Evolutionary conservation across 768 basidiomycete species (phyloP).

Genomic region (Rossbeevera mucosa): DNA sequence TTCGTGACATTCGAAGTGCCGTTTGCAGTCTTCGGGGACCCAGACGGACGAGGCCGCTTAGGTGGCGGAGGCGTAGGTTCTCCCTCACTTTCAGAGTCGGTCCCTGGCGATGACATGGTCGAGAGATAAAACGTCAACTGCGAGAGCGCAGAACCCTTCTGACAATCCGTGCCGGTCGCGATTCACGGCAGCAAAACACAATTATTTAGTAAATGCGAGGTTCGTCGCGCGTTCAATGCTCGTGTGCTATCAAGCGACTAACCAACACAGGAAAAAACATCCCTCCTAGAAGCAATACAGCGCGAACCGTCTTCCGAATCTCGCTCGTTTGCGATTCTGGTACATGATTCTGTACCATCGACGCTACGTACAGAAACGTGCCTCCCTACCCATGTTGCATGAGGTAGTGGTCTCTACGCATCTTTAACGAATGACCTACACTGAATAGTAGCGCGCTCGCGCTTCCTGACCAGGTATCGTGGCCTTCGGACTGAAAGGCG

Average conservation of each 20-base stretch:
- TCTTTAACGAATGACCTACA: conserved; percentile 40
- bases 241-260: conserved; percentile 58
- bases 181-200: neutral
- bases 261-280: conserved; percentile 69
- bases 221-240: conserved; percentile 31
- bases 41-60: conserved; percentile 38
- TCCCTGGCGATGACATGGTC: conserved; percentile 27
- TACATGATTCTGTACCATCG: conserved; percentile 65
- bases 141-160: neutral
- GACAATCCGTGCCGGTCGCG: neutral
- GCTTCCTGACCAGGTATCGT: conserved; percentile 59
- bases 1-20: conserved; percentile 25
- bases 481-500: conserved; percentile 38
- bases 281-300: conserved; percentile 55
- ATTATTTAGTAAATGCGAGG: neutral
- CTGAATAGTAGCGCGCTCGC: conserved; percentile 79
- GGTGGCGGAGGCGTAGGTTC: conserved; percentile 27
- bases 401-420: neutral
- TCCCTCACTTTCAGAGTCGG: conserved; percentile 27
- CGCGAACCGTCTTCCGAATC: conserved; percentile 42
- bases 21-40: conserved; percentile 22
- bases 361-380: conserved; percentile 92
- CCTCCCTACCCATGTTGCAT: conserved; percentile 56
- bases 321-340: conserved; percentile 35
- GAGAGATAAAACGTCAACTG: conserved; percentile 5